Conservation (phyloP, 2,329 filamentous ascomycete genomes). For the Fusarium duplospermum region DNA sequence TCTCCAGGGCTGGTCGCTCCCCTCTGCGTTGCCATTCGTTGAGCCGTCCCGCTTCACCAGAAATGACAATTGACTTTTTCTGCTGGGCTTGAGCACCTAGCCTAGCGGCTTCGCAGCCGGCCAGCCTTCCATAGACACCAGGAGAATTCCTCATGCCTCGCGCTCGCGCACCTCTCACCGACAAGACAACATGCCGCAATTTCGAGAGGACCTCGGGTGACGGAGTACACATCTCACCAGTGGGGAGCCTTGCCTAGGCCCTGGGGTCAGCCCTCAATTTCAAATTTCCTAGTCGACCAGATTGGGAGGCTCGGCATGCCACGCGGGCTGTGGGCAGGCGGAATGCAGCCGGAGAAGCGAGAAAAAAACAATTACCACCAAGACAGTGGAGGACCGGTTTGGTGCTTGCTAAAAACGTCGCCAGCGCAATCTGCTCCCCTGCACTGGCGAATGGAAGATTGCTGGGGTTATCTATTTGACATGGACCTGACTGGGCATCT, state of each 20-base stretch:
- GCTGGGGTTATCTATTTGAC: slow-evolving; percentile 10
- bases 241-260: slow-evolving; percentile 19
- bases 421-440: neutral
- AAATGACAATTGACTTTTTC: slow-evolving; percentile 19
- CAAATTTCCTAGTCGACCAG: slow-evolving; percentile 33
- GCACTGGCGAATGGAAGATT: neutral
- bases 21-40: slow-evolving; percentile 24
- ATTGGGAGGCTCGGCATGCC: slow-evolving; percentile 39
- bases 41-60: slow-evolving; percentile 24
- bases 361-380: slow-evolving; percentile 1
- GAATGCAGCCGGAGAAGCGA: slow-evolving; percentile 31
- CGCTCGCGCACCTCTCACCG: slow-evolving; percentile 26
- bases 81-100: slow-evolving; percentile 5
- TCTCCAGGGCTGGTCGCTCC: slow-evolving; percentile 12
- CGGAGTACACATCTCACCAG: slow-evolving; percentile 12
- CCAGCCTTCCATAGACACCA: slow-evolving; percentile 1
- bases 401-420: slow-evolving; percentile 1
- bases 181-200: slow-evolving; percentile 23
- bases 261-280: slow-evolving; percentile 39
- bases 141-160: slow-evolving; percentile 13
- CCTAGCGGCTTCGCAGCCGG: neutral
- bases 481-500: neutral
- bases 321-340: slow-evolving; percentile 30
- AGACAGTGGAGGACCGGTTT: neutral
- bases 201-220: slow-evolving; percentile 13